Evolutionary conservation across 1,139 yeast species (phyloP), one percentile per base, ranked within the genome.

Genomic region (Candida albicans): DNA sequence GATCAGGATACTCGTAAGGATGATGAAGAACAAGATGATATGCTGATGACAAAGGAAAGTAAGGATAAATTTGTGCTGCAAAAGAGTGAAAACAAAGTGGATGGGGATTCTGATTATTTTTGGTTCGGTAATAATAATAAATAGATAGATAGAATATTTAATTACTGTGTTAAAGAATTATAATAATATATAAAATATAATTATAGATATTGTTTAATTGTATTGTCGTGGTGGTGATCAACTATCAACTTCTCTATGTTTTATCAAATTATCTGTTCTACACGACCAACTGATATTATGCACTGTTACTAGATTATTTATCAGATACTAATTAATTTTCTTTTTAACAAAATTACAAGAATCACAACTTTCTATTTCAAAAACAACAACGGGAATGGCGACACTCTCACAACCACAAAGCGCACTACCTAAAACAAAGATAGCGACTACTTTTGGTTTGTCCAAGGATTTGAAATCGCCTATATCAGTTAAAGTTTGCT

Each of bases 381-480:
- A 32, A 32, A n/a, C 22, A 12, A 6, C n/a, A 15, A 27, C 8
- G 8, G n/a, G 8, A 27, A 40, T 35, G 39, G 35, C 36, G 7
- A 41, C 43, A 15, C 25, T 33, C n/a, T n/a, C 37, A 11, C 33
- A 33, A 7, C 28, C 29, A 25, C 40, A 31, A 22, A 30, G 25
- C 12, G 26, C 18, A 9, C 8, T 37, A 3, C 39, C 44, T 2
- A 39, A 33, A 26, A 25, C 46, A 2, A 46, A 42, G 31, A 31
- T 56, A 77, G 37, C 79, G 32, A 74, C 79, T 35, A 79, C 90
- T 1, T 88, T 87, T 62, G 89, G 89, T 42, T 74, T 85, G 8
- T 84, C 96, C 1, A 82, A 84, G 52, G 96, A 89, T 57, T 64
- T 90, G 22, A 70, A 76, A 27, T 62, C 75, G 2, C 88, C 88